Conservation (phyloP, 352 stramenopile species). For the Halophytophthora batemanensis region DNA sequence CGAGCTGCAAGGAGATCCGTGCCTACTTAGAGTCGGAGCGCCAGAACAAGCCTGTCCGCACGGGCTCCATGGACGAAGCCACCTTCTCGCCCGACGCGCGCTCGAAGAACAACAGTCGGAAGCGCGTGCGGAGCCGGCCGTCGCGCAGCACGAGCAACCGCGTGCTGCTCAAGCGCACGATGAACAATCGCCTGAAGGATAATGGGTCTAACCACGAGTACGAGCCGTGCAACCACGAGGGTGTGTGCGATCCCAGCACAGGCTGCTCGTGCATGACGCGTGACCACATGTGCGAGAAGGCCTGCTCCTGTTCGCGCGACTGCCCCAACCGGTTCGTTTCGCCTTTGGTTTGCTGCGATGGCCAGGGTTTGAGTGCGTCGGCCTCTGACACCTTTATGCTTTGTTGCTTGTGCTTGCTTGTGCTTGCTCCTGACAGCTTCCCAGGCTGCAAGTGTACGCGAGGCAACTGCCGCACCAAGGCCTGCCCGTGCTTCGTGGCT, state of each 20-base stretch:
- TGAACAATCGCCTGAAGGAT: slow-evolving; percentile 64
- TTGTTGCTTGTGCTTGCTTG: neutral
- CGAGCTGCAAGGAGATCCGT: slow-evolving; percentile 54
- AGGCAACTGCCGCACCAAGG: slow-evolving; percentile 62
- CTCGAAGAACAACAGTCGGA: slow-evolving; percentile 35
- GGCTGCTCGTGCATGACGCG: slow-evolving; percentile 74
- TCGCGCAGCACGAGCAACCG: slow-evolving; percentile 55
- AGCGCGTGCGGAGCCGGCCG: slow-evolving; percentile 28
- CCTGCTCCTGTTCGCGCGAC: slow-evolving; percentile 76
- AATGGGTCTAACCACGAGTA: slow-evolving; percentile 68
- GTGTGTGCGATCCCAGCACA: slow-evolving; percentile 40
- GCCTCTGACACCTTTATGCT: slow-evolving; percentile 5
- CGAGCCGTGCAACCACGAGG: slow-evolving; percentile 78
- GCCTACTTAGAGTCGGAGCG: slow-evolving; percentile 46
- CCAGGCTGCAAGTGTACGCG: slow-evolving; percentile 49
- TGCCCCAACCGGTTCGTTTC: slow-evolving; percentile 61
- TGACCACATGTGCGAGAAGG: slow-evolving; percentile 79
- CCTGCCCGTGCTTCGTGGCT: slow-evolving; percentile 58
- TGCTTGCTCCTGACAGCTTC: slow-evolving; percentile 37
- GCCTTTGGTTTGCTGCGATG: neutral
- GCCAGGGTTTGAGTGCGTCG: neutral
- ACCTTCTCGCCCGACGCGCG: slow-evolving; percentile 39
- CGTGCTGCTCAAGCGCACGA: slow-evolving; percentile 57
- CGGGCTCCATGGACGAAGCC: slow-evolving; percentile 27
- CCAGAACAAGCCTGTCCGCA: slow-evolving; percentile 16